Conservation (phyloP, 768 basidiomycete genomes). For the Tylopilus cervinicoccineus region DNA sequence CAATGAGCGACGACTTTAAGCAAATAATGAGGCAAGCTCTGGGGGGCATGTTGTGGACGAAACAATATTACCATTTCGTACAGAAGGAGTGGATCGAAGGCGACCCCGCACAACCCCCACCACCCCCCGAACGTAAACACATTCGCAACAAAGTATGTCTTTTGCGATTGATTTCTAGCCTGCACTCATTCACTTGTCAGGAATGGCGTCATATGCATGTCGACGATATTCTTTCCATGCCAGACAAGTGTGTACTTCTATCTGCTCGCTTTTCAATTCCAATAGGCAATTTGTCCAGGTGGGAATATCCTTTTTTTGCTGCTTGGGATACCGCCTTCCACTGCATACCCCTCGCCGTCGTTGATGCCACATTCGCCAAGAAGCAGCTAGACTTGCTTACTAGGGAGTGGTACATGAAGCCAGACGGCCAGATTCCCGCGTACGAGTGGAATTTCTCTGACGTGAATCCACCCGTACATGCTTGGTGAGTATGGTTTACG, state of each 20-base stretch:
- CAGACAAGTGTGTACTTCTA: slow-evolving; percentile 72
- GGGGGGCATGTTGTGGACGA: slow-evolving; percentile 97
- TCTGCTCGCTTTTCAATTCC: neutral
- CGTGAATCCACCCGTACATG: slow-evolving; percentile 98
- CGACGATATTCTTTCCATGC: slow-evolving; percentile 97
- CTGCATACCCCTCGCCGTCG: slow-evolving; percentile 93
- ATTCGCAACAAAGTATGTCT: slow-evolving; percentile 73
- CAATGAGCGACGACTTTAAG: slow-evolving; percentile 87
- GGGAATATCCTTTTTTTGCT: slow-evolving; percentile 99
- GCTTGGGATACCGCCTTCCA: slow-evolving; percentile 99
- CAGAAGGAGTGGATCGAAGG: slow-evolving; percentile 97
- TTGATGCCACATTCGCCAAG: slow-evolving; percentile 94
- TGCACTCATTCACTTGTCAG: slow-evolving; percentile 33
- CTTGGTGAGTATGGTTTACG: slow-evolving; percentile 55
- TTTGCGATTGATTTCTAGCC: neutral
- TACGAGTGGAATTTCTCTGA: slow-evolving; percentile 99
- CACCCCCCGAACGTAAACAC: slow-evolving; percentile 83
- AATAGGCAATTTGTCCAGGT: slow-evolving; percentile 39
- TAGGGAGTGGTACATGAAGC: slow-evolving; percentile 99
- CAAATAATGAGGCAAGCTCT: slow-evolving; percentile 97
- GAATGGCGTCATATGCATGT: slow-evolving; percentile 97
- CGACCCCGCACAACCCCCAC: slow-evolving; percentile 92
- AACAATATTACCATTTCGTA: slow-evolving; percentile 95
- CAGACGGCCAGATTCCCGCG: slow-evolving; percentile 96
- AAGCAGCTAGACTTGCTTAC: slow-evolving; percentile 96